Base-by-base conservation (phyloP, 2,329 filamentous ascomycete species). In the Penicillium sp. region DNA sequence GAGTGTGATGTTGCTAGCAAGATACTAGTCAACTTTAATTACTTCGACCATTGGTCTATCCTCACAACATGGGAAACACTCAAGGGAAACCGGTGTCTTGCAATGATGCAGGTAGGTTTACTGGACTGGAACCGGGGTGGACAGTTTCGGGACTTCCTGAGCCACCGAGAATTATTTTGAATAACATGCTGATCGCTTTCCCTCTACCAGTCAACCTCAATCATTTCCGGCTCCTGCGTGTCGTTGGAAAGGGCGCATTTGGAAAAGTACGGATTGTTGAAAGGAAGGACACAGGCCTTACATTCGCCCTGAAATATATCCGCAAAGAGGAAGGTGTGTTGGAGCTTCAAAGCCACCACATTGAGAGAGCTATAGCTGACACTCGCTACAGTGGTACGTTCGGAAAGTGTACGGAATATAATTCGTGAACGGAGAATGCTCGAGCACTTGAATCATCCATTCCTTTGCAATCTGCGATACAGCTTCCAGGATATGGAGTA, bases 401-500 rank as follows among this genome's bases (percentile, higher is more conserved):
- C 92, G 61, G 94, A 97, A 76, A 97, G 93, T 72, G 94, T 97
- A 59, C 89, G 93, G 69, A 99, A 99, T 74, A 99, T 99, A 66
- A 94, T 99, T 71, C 88, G 94, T 66, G 94, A 99, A 80, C 86
- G 94, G 62, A 87, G 93, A 72, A 99, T 99, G 94, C 85, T 99
- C 70, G 92, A 99, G 78, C 92, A 97, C 74, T 84, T 99, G 68
- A 97, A 96, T 73, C 94, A 99, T 71, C 92, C 93, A 26, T 99
- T 97, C 74, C 89, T 99, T 66, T 97, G 93, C 80, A 99, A 99
- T 76, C 80, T 99, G 80, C 89, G 94, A 69, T 99, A 97, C 79
- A 97, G 92, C 77, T 99, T 99, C 73, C 94, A 99, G 77, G 94
- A 99, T 76, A 92, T 97, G 67, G 94, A 99, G 76, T 99, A 99